These are phyloP conservation scores for Wickerhamomyces canadensis DNA, from an alignment of 805 yeast species.

Conservation along the genomic window DNA sequence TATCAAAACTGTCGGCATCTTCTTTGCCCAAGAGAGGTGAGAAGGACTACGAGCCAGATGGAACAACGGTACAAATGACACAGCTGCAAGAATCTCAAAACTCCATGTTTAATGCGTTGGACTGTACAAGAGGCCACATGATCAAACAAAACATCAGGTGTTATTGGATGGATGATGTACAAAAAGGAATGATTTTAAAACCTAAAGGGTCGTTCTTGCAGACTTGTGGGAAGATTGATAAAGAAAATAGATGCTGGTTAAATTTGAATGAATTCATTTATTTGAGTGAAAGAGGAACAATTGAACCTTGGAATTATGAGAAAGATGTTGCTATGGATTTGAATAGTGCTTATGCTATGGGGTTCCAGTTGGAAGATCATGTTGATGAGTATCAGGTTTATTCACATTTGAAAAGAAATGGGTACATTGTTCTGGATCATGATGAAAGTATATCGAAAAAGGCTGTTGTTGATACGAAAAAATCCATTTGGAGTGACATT, in stretches of 20 bases:
- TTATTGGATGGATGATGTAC: conserved; percentile 34
- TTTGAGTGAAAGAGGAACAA: conserved; percentile 74
- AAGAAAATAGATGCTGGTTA: conserved; percentile 44
- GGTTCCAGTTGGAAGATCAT: conserved; percentile 36
- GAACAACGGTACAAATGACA: conserved; percentile 46
- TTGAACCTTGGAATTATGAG: conserved; percentile 33
- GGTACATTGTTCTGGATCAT: conserved; percentile 54
- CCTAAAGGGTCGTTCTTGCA: conserved; percentile 71
- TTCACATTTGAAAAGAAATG: conserved; percentile 69
- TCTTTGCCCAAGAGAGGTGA: conserved; percentile 66
- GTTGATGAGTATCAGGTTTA: conserved; percentile 61
- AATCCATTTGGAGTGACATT: too few species aligned
- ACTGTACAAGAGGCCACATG: conserved; percentile 39
- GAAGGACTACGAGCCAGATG: conserved; percentile 84
- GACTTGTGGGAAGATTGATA: conserved; percentile 61
- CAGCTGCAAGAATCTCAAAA: conserved; percentile 48
- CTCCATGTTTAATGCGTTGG: conserved; percentile 70
- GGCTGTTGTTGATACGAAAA: too few species aligned
- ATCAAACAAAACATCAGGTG: conserved; percentile 43
- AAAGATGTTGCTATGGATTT: conserved; percentile 44
- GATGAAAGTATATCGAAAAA: too few species aligned
- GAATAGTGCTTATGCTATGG: conserved; percentile 55
- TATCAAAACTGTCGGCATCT: conserved; percentile 22
- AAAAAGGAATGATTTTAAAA: conserved; percentile 34
- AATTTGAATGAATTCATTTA: conserved; percentile 68